A percentile compares a stretch with the other conserved stretches of the same genome.
phyloP scores from a whole-genome alignment of 2,329 filamentous ascomycete genomes.

The Hortaea sp. region DNA sequence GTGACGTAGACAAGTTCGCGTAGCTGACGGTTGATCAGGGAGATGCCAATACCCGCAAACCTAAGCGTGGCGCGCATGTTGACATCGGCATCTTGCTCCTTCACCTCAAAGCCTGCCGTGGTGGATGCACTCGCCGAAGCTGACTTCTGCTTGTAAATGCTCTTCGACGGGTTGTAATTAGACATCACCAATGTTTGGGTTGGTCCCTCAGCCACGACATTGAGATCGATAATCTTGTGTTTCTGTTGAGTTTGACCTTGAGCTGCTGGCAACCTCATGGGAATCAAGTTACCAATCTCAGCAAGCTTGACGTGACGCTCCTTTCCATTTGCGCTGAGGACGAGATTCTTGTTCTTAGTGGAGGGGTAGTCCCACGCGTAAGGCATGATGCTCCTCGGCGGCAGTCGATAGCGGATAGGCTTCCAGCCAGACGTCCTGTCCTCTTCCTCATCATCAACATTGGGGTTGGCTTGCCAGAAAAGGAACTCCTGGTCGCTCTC shows the following conservation, averaged over 20 bases:
- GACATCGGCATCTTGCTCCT: conserved; percentile 76
- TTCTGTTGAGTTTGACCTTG: conserved; percentile 52
- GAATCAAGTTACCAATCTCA: conserved; percentile 91
- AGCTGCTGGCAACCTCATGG: conserved; percentile 72
- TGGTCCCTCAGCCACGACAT: conserved; percentile 88
- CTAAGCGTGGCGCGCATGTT: conserved; percentile 84
- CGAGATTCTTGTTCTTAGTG: conserved; percentile 88
- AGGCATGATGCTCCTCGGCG: conserved; percentile 94
- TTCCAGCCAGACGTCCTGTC: conserved; percentile 77
- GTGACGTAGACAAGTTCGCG: conserved; percentile 91
- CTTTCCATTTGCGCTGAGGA: conserved; percentile 67
- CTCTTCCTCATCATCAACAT: conserved; percentile 82
- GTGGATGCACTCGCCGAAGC: conserved; percentile 47
- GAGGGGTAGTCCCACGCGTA: conserved; percentile 99
- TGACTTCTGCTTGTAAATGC: conserved; percentile 67
- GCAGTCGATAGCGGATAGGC: conserved; percentile 82
- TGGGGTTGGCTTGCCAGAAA: conserved; percentile 91
- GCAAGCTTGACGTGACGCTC: conserved; percentile 89
- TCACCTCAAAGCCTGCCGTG: conserved; percentile 78
- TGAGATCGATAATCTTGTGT: conserved; percentile 89
- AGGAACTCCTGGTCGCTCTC: conserved; percentile 95
- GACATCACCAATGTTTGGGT: conserved; percentile 90
- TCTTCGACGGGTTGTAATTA: conserved; percentile 88
- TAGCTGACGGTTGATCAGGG: conserved; percentile 82
- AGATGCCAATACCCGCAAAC: conserved; percentile 83